phyloP scores from a whole-genome alignment of 2,329 filamentous ascomycete species.

The Colletotrichum lentis region DNA sequence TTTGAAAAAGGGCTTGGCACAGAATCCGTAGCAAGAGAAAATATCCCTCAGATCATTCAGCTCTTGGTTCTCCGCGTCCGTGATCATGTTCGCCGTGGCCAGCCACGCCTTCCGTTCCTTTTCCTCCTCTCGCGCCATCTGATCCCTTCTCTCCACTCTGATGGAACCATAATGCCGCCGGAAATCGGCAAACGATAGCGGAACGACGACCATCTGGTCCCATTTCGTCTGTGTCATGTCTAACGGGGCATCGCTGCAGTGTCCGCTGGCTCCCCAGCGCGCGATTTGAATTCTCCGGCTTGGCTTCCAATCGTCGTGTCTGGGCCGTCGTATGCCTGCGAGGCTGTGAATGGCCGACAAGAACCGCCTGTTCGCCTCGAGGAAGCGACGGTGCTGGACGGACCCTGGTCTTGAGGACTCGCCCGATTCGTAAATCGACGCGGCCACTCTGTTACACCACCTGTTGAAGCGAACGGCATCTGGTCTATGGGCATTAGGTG shows the following conservation, averaged over 20 bases:
- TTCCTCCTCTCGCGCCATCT: neutral
- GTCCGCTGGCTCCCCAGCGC: neutral
- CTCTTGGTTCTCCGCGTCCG: neutral
- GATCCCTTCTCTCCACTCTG: neutral
- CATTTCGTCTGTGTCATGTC: neutral
- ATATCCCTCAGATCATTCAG: neutral
- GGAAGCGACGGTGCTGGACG: conserved; percentile 6
- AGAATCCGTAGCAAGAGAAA: conserved; percentile 19
- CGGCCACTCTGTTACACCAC: neutral
- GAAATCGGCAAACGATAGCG: neutral
- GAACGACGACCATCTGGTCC: neutral
- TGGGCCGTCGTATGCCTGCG: conserved; percentile 19
- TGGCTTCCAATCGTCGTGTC: conserved; percentile 9
- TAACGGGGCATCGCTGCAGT: conserved; percentile 1
- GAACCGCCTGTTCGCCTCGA: conserved; percentile 25
- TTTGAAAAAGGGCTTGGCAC: neutral
- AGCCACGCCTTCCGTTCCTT: conserved; percentile 1
- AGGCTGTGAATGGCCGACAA: conserved; percentile 19
- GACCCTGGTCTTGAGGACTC: neutral
- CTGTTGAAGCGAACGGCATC: neutral
- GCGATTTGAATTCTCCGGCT: neutral
- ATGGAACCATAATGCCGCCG: neutral
- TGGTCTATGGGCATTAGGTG: neutral
- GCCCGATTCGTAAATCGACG: neutral
- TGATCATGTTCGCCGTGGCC: conserved; percentile 1